A percentile compares a stretch with the other conserved stretches of the same genome.
Conservation (phyloP, 495 filamentous ascomycete genomes). For the Bombardia bombarda region DNA sequence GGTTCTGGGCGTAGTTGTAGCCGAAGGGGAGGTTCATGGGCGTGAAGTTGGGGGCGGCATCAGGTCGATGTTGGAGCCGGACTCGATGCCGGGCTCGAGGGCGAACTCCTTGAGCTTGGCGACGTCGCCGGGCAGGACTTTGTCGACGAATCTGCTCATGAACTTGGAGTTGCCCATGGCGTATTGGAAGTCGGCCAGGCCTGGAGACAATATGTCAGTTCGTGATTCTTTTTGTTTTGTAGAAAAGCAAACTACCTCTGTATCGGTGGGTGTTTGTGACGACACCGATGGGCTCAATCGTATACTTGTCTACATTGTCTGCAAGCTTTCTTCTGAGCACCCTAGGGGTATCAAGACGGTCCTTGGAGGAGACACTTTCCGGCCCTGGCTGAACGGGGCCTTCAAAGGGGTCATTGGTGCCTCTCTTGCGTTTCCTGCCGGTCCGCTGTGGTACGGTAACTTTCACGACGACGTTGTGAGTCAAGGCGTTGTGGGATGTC, state of each 20-base stretch:
- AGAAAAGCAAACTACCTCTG: no score
- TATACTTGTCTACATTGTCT: conserved; percentile 64
- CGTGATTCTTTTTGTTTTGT: no score
- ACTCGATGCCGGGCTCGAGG: conserved; percentile 55
- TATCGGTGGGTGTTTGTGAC: conserved; percentile 81
- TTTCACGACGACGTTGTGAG: conserved; percentile 78
- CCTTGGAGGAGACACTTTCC: conserved; percentile 25
- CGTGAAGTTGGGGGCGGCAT: conserved; percentile 73
- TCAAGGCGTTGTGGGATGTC: conserved; percentile 57
- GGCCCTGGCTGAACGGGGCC: conserved; percentile 15
- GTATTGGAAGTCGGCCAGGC: conserved; percentile 65
- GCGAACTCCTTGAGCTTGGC: conserved; percentile 66
- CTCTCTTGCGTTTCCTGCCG: conserved; percentile 73
- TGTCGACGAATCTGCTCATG: conserved; percentile 54
- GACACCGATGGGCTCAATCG: conserved; percentile 60
- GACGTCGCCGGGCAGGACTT: conserved; percentile 57
- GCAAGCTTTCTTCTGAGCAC: conserved; percentile 56
- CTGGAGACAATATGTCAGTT: conserved; percentile 8
- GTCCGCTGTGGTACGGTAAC: conserved; percentile 81
- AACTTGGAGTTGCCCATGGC: conserved; percentile 54
- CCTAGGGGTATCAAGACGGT: conserved; percentile 32
- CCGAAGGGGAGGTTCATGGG: conserved; percentile 60
- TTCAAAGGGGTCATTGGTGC: conserved; percentile 57
- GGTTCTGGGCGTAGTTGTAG: conserved; percentile 51
- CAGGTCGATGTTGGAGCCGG: conserved; percentile 53